These are phyloP conservation scores for Botrytis pseudocinerea DNA, from an alignment of 2,329 filamentous ascomycete species.

Conservation along the genomic window DNA sequence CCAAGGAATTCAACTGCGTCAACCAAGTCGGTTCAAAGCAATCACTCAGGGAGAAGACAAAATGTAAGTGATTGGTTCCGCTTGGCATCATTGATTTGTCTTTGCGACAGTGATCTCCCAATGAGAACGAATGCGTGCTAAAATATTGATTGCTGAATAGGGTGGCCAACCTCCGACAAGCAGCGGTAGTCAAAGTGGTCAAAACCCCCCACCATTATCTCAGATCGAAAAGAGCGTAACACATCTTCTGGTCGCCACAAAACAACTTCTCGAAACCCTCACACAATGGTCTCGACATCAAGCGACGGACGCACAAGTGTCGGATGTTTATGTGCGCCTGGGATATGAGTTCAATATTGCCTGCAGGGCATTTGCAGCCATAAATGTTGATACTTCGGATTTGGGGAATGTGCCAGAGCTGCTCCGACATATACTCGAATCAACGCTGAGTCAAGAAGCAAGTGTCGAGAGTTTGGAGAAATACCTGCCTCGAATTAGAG, in stretches of 20 bases:
- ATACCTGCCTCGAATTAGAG: slow-evolving; percentile 89
- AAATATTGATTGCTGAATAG: slow-evolving; percentile 26
- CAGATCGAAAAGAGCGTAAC: slow-evolving; percentile 99
- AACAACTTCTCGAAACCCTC: slow-evolving; percentile 93
- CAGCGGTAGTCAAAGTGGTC: slow-evolving; percentile 29
- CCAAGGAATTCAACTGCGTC: slow-evolving; percentile 67
- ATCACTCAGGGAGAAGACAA: slow-evolving; percentile 51
- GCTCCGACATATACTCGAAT: slow-evolving; percentile 85
- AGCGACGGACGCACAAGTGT: slow-evolving; percentile 91
- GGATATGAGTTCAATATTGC: slow-evolving; percentile 99
- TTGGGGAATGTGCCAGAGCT: slow-evolving; percentile 93
- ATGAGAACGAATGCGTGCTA: slow-evolving; percentile 2
- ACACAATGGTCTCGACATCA: slow-evolving; percentile 95
- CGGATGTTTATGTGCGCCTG: slow-evolving; percentile 94
- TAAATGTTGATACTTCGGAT: slow-evolving; percentile 93
- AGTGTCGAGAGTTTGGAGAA: slow-evolving; percentile 90
- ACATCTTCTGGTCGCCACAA: slow-evolving; percentile 94
- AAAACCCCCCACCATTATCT: slow-evolving; percentile 56
- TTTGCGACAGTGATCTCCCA: neutral
- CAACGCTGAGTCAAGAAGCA: slow-evolving; percentile 94
- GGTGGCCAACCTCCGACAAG: slow-evolving; percentile 27
- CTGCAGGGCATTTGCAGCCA: slow-evolving; percentile 92
- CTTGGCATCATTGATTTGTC: neutral
- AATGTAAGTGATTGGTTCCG: slow-evolving; percentile 54
- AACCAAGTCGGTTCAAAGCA: slow-evolving; percentile 55